Conservation (phyloP, 331 rosid species). For the Acacia concinna region DNA sequence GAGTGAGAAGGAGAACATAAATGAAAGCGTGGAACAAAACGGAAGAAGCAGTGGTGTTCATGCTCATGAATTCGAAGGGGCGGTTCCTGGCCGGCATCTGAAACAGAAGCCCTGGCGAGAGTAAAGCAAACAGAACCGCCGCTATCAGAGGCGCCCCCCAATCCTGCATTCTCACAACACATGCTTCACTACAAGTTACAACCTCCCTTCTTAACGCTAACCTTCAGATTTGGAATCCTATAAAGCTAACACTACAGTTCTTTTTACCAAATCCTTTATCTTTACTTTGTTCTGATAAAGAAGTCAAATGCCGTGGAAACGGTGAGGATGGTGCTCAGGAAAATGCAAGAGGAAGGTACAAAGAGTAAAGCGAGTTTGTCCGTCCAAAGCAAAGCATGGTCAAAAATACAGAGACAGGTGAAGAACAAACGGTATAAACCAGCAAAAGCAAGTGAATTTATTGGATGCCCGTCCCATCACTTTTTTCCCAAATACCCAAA, state of each 20-base stretch:
- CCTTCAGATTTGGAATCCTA: conserved; percentile 49
- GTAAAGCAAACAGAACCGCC: conserved; percentile 66
- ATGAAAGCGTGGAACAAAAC: conserved; percentile 80
- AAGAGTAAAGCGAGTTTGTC: background rate
- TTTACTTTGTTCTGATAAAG: background rate
- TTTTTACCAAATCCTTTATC: conserved; percentile 25
- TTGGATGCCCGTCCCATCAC: background rate
- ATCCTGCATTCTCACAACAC: conserved; percentile 52
- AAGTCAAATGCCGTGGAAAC: background rate
- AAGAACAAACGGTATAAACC: background rate
- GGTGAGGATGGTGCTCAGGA: background rate
- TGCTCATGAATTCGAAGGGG: conserved; percentile 71
- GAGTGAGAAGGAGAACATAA: conserved; percentile 63
- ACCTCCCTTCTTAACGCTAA: conserved; percentile 21
- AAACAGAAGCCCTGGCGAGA: conserved; percentile 79
- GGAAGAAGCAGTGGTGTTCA: conserved; percentile 75
- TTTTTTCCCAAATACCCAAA: background rate
- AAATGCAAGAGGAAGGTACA: background rate
- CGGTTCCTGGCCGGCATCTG: conserved; percentile 74
- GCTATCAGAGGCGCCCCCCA: conserved; percentile 92
- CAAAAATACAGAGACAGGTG: background rate
- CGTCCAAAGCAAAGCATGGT: background rate
- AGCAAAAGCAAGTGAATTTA: background rate
- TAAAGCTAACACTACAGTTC: conserved; percentile 40
- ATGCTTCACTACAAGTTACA: background rate